A percentile compares a stretch with the other conserved stretches of the same genome.
Conservation (phyloP, 192 early-diverging fungal species). For the Coemansia sp. region DNA sequence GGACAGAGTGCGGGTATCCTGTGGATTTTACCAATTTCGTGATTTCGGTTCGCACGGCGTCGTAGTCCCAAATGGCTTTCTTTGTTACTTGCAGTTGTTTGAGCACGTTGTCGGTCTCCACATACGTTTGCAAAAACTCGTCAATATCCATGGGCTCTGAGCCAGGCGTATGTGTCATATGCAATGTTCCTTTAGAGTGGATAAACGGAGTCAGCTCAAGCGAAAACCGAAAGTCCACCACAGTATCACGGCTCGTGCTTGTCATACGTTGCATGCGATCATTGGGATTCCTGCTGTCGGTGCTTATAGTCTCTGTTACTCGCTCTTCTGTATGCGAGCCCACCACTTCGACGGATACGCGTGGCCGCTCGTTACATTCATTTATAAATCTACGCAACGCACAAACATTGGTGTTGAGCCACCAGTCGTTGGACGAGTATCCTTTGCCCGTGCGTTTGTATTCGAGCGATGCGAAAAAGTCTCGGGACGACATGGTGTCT, state of each 20-base stretch:
- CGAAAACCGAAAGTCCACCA: constrained; percentile 45
- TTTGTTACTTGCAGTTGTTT: constrained; percentile 47
- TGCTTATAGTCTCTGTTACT: constrained; percentile 3
- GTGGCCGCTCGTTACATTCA: constrained; percentile 45
- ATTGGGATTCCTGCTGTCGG: neutral
- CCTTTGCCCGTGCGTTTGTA: constrained; percentile 47
- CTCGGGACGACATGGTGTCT: constrained; percentile 22
- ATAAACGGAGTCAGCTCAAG: constrained; percentile 48
- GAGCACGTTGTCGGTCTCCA: constrained; percentile 28
- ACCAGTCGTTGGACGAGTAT: constrained; percentile 40
- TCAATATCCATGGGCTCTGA: constrained; percentile 42
- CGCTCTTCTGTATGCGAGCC: constrained; percentile 35
- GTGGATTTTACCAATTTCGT: constrained; percentile 12
- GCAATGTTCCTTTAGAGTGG: constrained; percentile 38
- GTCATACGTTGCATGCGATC: neutral
- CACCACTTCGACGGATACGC: constrained; percentile 30
- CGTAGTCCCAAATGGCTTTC: constrained; percentile 54
- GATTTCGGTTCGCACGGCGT: constrained; percentile 31
- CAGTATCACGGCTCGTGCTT: constrained; percentile 18
- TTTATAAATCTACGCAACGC: constrained; percentile 37
- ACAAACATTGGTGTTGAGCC: constrained; percentile 40
- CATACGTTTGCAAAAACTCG: constrained; percentile 30
- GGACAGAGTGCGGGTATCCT: constrained; percentile 46
- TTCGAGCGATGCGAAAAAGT: constrained; percentile 46
- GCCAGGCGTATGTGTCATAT: constrained; percentile 19